These are phyloP conservation scores for Penicillium canescens DNA, from an alignment of 495 filamentous ascomycete species.

Conservation along the genomic window DNA sequence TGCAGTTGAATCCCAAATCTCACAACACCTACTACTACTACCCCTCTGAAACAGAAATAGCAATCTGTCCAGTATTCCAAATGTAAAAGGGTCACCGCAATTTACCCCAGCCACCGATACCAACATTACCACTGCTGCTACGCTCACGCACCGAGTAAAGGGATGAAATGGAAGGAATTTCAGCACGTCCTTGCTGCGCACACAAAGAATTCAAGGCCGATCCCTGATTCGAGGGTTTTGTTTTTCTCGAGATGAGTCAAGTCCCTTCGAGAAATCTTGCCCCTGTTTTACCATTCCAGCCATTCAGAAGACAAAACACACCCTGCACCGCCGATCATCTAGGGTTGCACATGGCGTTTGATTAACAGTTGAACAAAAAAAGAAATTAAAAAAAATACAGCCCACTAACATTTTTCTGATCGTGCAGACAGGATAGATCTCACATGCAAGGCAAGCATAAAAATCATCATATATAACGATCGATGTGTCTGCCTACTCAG, in stretches of 20 bases:
- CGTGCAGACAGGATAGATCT: conserved; percentile 7
- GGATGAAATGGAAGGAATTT: conserved; percentile 16
- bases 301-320: conserved; percentile 8
- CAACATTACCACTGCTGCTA: conserved; percentile 7
- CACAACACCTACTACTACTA: not conserved
- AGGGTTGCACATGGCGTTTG: conserved; percentile 27
- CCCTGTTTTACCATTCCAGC: conserved; percentile 17
- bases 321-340: conserved; percentile 30
- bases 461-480: not conserved
- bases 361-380: not conserved
- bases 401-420: not conserved
- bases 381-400: not conserved
- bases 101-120: conserved; percentile 8
- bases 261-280: conserved; percentile 19
- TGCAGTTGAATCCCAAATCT: not conserved
- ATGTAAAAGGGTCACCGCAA: conserved; percentile 1
- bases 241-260: conserved; percentile 23
- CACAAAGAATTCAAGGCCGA: conserved; percentile 19
- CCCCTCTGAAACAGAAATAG: not conserved
- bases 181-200: conserved; percentile 24
- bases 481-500: not conserved
- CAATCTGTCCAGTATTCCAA: not conserved
- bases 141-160: conserved; percentile 31
- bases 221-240: conserved; percentile 21
- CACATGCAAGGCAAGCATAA: conserved; percentile 6